Conservation (phyloP, 768 basidiomycete species). For the Xerocomus brunneocitrinus region DNA sequence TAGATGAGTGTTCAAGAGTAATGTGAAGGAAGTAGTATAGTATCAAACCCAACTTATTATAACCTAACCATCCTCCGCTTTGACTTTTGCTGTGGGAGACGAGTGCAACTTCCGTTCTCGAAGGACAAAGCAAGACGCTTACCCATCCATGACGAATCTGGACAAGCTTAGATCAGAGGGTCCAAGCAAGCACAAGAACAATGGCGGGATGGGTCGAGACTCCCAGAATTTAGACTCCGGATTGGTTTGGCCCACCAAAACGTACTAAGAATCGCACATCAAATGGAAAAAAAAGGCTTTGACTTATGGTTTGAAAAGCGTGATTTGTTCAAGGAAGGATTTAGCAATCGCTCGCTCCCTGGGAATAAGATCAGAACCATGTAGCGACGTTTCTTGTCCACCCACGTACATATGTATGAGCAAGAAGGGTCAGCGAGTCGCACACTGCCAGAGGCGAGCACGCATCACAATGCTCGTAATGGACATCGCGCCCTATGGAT, state of each 20-base stretch:
- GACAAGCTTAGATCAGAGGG: slow-evolving; percentile 5
- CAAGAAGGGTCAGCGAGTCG: too few species aligned
- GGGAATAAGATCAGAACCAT: too few species aligned
- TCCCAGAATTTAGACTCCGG: not conserved
- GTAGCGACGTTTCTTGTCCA: too few species aligned
- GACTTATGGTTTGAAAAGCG: not conserved
- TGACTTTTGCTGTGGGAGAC: slow-evolving; percentile 9
- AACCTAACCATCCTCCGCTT: not conserved
- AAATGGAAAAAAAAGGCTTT: too few species aligned
- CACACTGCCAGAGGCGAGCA: too few species aligned
- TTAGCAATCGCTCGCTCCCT: not conserved
- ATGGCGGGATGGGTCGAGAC: not conserved
- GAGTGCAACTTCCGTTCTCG: not conserved
- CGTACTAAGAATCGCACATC: not conserved
- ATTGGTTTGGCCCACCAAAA: not conserved
- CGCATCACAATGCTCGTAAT: too few species aligned
- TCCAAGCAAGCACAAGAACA: not conserved
- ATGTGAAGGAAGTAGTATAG: not conserved
- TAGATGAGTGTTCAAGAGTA: not conserved
- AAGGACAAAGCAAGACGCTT: slow-evolving; percentile 9
- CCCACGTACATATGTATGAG: too few species aligned
- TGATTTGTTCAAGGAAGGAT: not conserved
- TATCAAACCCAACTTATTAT: slow-evolving; percentile 11
- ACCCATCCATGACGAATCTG: not conserved
- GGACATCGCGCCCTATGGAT: too few species aligned